Conservation (phyloP, 2,329 filamentous ascomycete genomes). For the Gremmenia infestans region DNA sequence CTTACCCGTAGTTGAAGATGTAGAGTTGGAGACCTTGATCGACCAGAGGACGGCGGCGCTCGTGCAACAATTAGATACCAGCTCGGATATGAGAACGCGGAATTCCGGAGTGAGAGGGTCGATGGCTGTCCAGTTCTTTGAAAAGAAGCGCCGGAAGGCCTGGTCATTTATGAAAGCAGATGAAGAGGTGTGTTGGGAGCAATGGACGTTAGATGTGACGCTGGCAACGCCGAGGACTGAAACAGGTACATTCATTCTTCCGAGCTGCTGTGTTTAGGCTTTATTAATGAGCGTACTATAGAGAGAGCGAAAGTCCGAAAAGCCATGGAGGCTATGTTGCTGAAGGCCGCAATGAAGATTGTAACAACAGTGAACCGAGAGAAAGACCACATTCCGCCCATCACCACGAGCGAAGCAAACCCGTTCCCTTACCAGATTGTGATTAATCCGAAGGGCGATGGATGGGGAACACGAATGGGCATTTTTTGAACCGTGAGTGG, state of each 20-base stretch:
- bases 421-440: slow-evolving; percentile 93
- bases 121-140: slow-evolving; percentile 87
- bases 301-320: slow-evolving; percentile 84
- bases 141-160: slow-evolving; percentile 83
- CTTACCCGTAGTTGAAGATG: slow-evolving; percentile 82
- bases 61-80: slow-evolving; percentile 67
- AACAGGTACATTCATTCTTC: slow-evolving; percentile 55
- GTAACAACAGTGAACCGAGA: slow-evolving; percentile 80
- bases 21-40: slow-evolving; percentile 88
- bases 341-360: slow-evolving; percentile 85
- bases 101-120: slow-evolving; percentile 64
- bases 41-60: slow-evolving; percentile 79
- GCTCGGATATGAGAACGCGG: slow-evolving; percentile 40
- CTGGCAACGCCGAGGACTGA: slow-evolving; percentile 86
- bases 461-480: slow-evolving; percentile 76
- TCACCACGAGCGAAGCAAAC: slow-evolving; percentile 85
- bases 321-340: slow-evolving; percentile 85
- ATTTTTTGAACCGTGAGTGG: slow-evolving; percentile 36
- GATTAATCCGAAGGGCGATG: slow-evolving; percentile 75
- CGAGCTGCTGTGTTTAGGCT: too few species aligned
- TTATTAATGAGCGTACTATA: slow-evolving; percentile 31
- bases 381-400: slow-evolving; percentile 95
- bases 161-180: slow-evolving; percentile 75
- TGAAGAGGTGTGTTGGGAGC: slow-evolving; percentile 95
- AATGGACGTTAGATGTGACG: slow-evolving; percentile 91